A percentile compares a stretch with the other conserved stretches of the same genome.
Conservation (phyloP, 2,329 filamentous ascomycete genomes). For the Xylaria sp. region DNA sequence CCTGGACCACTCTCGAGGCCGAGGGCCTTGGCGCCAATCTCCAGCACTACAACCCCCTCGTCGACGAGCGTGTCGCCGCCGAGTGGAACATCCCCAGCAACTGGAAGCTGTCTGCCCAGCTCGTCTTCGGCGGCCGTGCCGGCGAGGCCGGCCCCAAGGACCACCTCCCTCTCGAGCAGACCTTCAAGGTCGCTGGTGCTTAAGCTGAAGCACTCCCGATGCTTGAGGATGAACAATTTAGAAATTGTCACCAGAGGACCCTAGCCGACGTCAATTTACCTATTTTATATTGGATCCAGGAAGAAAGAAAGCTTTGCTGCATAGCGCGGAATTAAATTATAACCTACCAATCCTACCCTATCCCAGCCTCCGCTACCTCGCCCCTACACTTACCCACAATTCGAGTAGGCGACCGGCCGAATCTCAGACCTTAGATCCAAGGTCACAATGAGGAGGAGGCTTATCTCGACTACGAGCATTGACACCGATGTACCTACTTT, state of each 20-base stretch:
- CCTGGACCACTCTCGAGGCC: slow-evolving; percentile 84
- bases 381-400: not conserved
- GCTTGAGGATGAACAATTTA: not conserved
- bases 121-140: slow-evolving; percentile 80
- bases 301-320: slow-evolving; percentile 20
- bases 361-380: not conserved
- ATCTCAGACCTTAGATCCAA: not conserved
- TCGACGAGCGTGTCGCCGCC: slow-evolving; percentile 75
- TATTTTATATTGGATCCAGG: slow-evolving; percentile 5
- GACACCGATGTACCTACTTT: not conserved
- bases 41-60: slow-evolving; percentile 92
- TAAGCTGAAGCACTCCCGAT: slow-evolving; percentile 42
- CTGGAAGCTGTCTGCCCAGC: slow-evolving; percentile 83
- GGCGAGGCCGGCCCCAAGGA: slow-evolving; percentile 70
- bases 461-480: slow-evolving; percentile 6
- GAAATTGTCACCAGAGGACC: not conserved
- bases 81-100: slow-evolving; percentile 75
- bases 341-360: slow-evolving; percentile 18
- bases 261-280: not conserved
- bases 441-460: not conserved
- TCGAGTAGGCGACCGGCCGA: not conserved
- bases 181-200: slow-evolving; percentile 71
- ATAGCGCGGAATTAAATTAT: slow-evolving; percentile 31
- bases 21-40: slow-evolving; percentile 89
- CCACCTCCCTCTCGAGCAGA: slow-evolving; percentile 71